Evolutionary conservation across 805 yeast species (phyloP).

Genomic region (Hagleromyces aurorensis): DNA sequence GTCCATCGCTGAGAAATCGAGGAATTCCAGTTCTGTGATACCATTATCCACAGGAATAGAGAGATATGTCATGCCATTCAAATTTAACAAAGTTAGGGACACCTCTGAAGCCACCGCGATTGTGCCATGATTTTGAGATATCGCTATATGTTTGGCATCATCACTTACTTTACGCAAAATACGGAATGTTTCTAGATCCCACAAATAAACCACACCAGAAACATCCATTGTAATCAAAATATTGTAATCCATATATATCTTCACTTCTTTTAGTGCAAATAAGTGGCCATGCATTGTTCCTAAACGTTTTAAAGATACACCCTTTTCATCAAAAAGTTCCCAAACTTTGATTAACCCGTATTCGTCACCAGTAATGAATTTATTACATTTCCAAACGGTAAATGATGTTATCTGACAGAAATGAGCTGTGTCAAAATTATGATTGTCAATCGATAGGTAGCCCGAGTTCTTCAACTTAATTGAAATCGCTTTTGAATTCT

Average conservation of each 20-base stretch:
- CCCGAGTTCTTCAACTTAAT: constrained; percentile 4
- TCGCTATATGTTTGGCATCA: constrained; percentile 31
- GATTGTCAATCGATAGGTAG: constrained; percentile 6
- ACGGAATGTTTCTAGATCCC: constrained; percentile 55
- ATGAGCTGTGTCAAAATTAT: constrained; percentile 28
- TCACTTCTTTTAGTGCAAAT: constrained; percentile 37
- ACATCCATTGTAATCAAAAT: constrained; percentile 46
- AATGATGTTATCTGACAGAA: constrained; percentile 26
- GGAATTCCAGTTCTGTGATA: constrained; percentile 25
- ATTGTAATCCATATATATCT: constrained; percentile 45
- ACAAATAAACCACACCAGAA: constrained; percentile 47
- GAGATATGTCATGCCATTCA: constrained; percentile 45
- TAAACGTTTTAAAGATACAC: constrained; percentile 26
- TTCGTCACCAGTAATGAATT: constrained; percentile 34
- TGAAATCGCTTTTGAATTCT: constrained; percentile 2
- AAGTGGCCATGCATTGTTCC: constrained; percentile 50
- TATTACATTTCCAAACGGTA: constrained; percentile 18
- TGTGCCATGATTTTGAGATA: constrained; percentile 50
- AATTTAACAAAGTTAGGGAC: constrained; percentile 33
- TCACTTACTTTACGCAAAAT: constrained; percentile 36
- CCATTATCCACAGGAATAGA: constrained; percentile 14
- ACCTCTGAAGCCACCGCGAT: constrained; percentile 32
- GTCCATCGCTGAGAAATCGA: constrained; percentile 10
- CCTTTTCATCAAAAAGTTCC: constrained; percentile 26
- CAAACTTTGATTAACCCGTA: constrained; percentile 59